Base-by-base conservation (phyloP, 179 eudicot species). In the Beta corolliflora region DNA sequence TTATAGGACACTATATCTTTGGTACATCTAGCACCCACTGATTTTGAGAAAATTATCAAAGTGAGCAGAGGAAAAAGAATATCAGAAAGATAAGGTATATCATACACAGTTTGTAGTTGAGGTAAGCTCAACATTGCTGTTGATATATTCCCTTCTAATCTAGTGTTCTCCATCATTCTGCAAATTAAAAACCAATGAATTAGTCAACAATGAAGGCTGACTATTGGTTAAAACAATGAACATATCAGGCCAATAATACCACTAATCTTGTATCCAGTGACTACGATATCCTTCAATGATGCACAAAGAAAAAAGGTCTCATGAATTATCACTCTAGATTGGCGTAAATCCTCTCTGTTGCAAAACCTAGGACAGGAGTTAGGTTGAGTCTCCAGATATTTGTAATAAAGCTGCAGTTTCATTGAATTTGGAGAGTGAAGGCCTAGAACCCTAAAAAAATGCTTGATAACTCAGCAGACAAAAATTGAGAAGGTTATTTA, bases 41-140 rank as follows among this genome's bases (percentile, higher is more conserved):
- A 52, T 65, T 50, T 10, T 52, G 13, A 59, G 41, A 46, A 41
- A 60, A 15, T n/a, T 48, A 13, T 25, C 19, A 66, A 15, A 48
- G 8, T 23, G 66, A 21, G 9, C 19, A 21, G 46, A 77, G 66
- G 46, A 52, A 68, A 69, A 36, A 58, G 45, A 48, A 48, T 54
- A 54, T 21, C 4, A 61, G 12, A 10, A 44, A 64, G 12, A n/a
- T 7, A 56, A 75, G 67, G 9, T 36, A 41, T 67, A 41, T 66
- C 92, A 83, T 79, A 93, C 98, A 92, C 85, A 48, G 88, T 84
- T 84, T 91, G 89, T 78, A 93, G 61, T 68, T 88, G 89, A 80
- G 85, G 87, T 71, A 85, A 80, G 86, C 84, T 84, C 74, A 92
- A 92, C 66, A 92, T 71, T 50, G 73, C 67, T 68, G 21, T 75